A percentile compares a stretch with the other conserved stretches of the same genome.
Evolutionary conservation across 805 yeast species (phyloP).

Genomic region (Candida schatavii): DNA sequence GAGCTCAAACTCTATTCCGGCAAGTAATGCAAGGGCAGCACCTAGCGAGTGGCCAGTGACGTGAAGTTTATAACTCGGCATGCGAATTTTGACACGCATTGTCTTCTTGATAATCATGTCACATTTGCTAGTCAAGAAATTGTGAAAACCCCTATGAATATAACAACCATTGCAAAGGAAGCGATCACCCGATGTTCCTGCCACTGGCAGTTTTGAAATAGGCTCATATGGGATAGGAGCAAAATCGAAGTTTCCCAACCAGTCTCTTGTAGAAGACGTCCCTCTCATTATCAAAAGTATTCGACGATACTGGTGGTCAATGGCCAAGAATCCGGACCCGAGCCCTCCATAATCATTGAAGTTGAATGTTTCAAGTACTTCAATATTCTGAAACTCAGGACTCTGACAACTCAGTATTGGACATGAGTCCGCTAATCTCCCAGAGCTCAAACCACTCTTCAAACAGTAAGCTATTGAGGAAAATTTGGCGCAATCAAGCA

Average conservation of each 20-base stretch:
- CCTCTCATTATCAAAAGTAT: constrained; percentile 62
- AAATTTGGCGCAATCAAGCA: constrained; percentile 31
- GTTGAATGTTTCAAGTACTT: constrained; percentile 37
- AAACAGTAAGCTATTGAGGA: constrained; percentile 39
- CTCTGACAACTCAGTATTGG: constrained; percentile 22
- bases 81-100: constrained; percentile 9
- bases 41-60: constrained; percentile 77
- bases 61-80: constrained; percentile 49
- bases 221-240: constrained; percentile 49
- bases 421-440: constrained; percentile 22
- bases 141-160: constrained; percentile 65
- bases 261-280: constrained; percentile 57
- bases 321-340: constrained; percentile 55
- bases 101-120: constrained; percentile 26
- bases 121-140: constrained; percentile 42
- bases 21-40: constrained; percentile 63
- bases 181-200: constrained; percentile 13
- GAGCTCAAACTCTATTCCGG: constrained; percentile 59
- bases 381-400: constrained; percentile 20
- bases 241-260: constrained; percentile 56
- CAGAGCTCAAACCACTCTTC: constrained; percentile 27
- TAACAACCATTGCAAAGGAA: constrained; percentile 47
- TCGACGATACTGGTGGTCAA: constrained; percentile 42
- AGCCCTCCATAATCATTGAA: constrained; percentile 42
- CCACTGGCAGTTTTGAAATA: constrained; percentile 8